These are phyloP conservation scores for Dactylellina parvicollis DNA, from an alignment of 2,329 filamentous ascomycete species.

Conservation along the genomic window DNA sequence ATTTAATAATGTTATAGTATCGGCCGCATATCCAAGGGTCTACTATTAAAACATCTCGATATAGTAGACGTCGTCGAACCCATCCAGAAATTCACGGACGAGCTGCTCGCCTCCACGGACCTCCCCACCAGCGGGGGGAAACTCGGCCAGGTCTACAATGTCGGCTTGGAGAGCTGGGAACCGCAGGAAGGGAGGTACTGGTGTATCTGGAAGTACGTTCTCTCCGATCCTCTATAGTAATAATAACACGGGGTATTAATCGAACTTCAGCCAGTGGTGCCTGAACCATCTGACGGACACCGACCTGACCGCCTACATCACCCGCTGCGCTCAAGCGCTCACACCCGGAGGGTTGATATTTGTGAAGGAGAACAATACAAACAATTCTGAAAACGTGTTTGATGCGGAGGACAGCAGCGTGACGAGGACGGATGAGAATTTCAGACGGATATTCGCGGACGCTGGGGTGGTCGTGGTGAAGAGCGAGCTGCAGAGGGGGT, in stretches of 20 bases:
- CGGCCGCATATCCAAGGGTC: conserved; percentile 80
- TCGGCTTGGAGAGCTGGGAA: conserved; percentile 79
- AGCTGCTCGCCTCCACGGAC: conserved; percentile 63
- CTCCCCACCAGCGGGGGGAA: conserved; percentile 62
- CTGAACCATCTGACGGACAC: conserved; percentile 80
- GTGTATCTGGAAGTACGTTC: conserved; percentile 67
- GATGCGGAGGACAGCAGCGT: conserved; percentile 73
- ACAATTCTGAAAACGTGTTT: conserved; percentile 61
- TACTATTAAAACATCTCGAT: conserved; percentile 72
- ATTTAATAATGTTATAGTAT: conserved; percentile 68
- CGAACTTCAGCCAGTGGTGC: conserved; percentile 86
- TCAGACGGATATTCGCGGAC: conserved; percentile 73
- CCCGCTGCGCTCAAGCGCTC: conserved; percentile 66
- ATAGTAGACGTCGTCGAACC: conserved; percentile 86
- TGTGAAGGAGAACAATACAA: conserved; percentile 78
- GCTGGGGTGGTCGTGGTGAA: conserved; percentile 75
- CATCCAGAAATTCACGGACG: conserved; percentile 78
- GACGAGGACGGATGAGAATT: conserved; percentile 78
- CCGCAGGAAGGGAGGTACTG: conserved; percentile 70
- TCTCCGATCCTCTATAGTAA: no score
- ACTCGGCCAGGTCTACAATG: conserved; percentile 73
- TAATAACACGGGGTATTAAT: no score
- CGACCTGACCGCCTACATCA: conserved; percentile 75
- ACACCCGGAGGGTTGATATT: conserved; percentile 69
- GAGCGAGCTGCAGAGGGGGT: conserved; percentile 77